Conservation (phyloP, 1,284 basidiomycete species). For the Grifola frondosa region DNA sequence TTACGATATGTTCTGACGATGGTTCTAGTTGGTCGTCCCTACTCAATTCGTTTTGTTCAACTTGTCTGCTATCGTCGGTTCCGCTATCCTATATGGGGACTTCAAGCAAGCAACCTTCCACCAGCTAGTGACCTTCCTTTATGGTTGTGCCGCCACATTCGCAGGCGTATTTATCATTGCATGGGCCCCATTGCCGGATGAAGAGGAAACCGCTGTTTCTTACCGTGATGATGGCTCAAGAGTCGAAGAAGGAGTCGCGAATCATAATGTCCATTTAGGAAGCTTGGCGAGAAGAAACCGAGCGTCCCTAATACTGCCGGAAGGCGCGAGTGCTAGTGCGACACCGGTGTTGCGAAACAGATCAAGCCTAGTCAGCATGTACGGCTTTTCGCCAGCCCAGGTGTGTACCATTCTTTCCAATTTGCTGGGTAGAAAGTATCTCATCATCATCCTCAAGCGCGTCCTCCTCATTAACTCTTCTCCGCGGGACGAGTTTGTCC, state of each 20-base stretch:
- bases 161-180: conserved; percentile 84
- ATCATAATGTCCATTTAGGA: conserved; percentile 21
- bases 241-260: conserved; percentile 27
- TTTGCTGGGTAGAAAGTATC: background rate
- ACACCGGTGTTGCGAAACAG: conserved; percentile 48
- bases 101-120: conserved; percentile 82
- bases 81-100: conserved; percentile 91
- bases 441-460: conserved; percentile 38
- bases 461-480: conserved; percentile 64
- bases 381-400: conserved; percentile 74
- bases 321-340: conserved; percentile 28
- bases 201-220: conserved; percentile 29
- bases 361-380: conserved; percentile 56
- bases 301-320: conserved; percentile 46
- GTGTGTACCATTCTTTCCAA: conserved; percentile 32
- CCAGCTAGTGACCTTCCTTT: conserved; percentile 82
- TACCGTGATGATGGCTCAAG: conserved; percentile 26
- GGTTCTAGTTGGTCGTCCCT: conserved; percentile 79
- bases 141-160: conserved; percentile 82
- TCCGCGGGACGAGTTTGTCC: conserved; percentile 43
- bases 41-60: conserved; percentile 93
- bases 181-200: conserved; percentile 43
- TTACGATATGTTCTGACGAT: background rate
- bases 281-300: conserved; percentile 39
- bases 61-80: conserved; percentile 86